phyloP scores from a whole-genome alignment of 495 filamentous ascomycete genomes.

The Penicillium chermesinum region DNA sequence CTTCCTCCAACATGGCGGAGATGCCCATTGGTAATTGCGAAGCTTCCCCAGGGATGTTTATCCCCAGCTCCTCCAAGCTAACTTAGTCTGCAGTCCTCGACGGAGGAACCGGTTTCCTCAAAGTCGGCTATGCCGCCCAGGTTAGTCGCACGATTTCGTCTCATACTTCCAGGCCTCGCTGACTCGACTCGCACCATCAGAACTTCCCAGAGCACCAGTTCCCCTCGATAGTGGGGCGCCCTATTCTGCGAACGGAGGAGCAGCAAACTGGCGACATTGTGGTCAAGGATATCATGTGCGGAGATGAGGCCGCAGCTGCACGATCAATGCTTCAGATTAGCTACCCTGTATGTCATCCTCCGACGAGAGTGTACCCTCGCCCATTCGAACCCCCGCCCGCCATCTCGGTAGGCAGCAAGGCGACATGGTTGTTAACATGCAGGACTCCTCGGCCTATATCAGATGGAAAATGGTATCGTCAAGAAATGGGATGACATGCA shows the following conservation, averaged over 20 bases:
- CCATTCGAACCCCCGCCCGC: constrained; percentile 20
- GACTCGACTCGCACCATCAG: constrained; percentile 35
- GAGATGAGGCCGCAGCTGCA: constrained; percentile 93
- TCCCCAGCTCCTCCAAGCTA: constrained; percentile 27
- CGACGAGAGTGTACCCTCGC: constrained; percentile 9
- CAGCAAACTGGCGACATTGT: constrained; percentile 65
- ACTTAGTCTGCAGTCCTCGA: constrained; percentile 75
- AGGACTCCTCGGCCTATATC: constrained; percentile 11
- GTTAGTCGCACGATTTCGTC: constrained; percentile 35
- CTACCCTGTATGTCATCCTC: constrained; percentile 65
- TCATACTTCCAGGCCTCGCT: constrained; percentile 5
- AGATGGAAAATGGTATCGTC: constrained; percentile 99
- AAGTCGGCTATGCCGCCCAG: constrained; percentile 94
- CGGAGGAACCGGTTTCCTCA: constrained; percentile 99
- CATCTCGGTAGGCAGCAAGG: constrained; percentile 11
- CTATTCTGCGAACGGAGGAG: constrained; percentile 95
- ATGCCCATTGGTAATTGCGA: constrained; percentile 61
- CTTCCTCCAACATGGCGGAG: constrained; percentile 54
- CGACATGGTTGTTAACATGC: constrained; percentile 22
- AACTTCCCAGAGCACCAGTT: constrained; percentile 99
- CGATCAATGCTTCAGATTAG: constrained; percentile 95
- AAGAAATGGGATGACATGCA: constrained; percentile 99
- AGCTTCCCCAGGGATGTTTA: constrained; percentile 20
- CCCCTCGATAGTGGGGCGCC: constrained; percentile 96
- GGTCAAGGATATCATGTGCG: constrained; percentile 99